Conservation (phyloP, 768 basidiomycete genomes). For the Mycena crocata region DNA sequence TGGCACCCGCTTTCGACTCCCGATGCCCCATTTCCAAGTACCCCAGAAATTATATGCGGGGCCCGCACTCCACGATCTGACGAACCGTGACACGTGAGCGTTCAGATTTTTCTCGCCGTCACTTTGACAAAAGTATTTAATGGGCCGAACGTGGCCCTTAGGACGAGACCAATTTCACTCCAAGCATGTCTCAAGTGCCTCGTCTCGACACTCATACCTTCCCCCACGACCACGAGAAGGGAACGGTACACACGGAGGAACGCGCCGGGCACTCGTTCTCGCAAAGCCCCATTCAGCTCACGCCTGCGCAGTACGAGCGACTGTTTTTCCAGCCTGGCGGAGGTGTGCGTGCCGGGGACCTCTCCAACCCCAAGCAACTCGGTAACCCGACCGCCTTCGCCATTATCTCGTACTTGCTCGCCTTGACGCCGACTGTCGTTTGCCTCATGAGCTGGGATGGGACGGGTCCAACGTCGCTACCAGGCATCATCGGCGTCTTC, state of each 20-base stretch:
- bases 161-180: no score
- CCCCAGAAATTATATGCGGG: not conserved
- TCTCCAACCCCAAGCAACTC: slow-evolving; percentile 14
- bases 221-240: slow-evolving; percentile 1
- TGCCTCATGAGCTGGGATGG: slow-evolving; percentile 34
- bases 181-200: no score
- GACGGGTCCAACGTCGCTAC: slow-evolving; percentile 22
- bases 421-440: slow-evolving; percentile 33
- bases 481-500: slow-evolving; percentile 30
- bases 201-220: no score
- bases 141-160: not conserved
- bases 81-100: not conserved
- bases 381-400: slow-evolving; percentile 35
- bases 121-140: not conserved
- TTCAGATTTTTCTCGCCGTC: not conserved
- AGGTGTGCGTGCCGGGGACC: not conserved
- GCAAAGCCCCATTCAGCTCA: slow-evolving; percentile 22
- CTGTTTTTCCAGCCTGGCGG: slow-evolving; percentile 30
- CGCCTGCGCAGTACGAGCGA: slow-evolving; percentile 29
- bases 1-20: no score
- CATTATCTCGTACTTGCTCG: slow-evolving; percentile 32
- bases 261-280: not conserved
- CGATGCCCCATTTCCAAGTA: no score
- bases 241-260: not conserved
- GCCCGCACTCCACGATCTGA: not conserved